A percentile compares a stretch with the other conserved stretches of the same genome.
Conservation (phyloP, 2,329 filamentous ascomycete species). For the Decorospora gaudefroyi region DNA sequence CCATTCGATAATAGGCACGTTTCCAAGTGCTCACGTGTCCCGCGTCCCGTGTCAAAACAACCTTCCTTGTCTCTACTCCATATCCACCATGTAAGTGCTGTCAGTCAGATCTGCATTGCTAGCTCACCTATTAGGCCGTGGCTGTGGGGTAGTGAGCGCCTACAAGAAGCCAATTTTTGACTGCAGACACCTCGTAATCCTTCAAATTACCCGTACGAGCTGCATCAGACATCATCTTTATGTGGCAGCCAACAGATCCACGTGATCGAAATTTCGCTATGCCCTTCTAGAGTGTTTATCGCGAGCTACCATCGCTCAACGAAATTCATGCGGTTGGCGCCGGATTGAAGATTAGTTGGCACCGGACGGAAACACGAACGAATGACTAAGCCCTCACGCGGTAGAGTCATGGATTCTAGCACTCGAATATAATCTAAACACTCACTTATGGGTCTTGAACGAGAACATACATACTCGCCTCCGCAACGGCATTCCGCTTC, state of each 20-base stretch:
- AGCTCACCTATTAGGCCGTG: conserved; percentile 6
- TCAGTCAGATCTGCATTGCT: conserved; percentile 10
- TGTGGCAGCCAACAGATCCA: conserved; percentile 4
- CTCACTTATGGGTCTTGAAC: too few species aligned
- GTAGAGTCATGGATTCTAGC: too few species aligned
- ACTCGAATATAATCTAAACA: too few species aligned
- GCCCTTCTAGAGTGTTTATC: background rate
- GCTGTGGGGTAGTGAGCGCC: conserved; percentile 24
- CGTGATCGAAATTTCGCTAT: conserved; percentile 2
- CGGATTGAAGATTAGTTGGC: conserved; percentile 10
- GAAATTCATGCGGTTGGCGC: conserved; percentile 12
- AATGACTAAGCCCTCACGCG: too few species aligned
- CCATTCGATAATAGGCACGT: conserved; percentile 1
- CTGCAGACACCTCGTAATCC: conserved; percentile 10
- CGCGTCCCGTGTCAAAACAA: background rate
- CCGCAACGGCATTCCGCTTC: too few species aligned
- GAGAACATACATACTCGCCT: too few species aligned
- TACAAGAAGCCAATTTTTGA: conserved; percentile 13
- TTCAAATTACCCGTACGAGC: conserved; percentile 36
- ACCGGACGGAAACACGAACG: too few species aligned
- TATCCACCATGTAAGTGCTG: conserved; percentile 1
- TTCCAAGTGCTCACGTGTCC: background rate
- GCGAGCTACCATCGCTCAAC: background rate
- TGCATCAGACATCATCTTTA: conserved; percentile 4
- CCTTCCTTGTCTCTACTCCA: conserved; percentile 4